These are phyloP conservation scores for Cryptococcus sp. DNA, from an alignment of 1,284 basidiomycete genomes.

Conservation along the genomic window DNA sequence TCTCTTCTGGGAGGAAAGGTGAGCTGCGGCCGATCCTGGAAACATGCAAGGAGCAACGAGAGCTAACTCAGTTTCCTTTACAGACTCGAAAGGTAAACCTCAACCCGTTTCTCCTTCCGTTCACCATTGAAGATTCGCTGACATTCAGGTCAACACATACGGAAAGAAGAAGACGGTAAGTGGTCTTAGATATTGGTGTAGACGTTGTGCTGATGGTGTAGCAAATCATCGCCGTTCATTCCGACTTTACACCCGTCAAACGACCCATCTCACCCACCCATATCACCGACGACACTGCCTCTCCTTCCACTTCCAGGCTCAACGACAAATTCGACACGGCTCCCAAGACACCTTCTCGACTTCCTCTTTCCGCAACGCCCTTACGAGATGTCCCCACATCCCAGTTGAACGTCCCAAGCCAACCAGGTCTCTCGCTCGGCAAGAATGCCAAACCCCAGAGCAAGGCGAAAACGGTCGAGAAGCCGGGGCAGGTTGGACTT, in stretches of 20 bases:
- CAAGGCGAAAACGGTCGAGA: too few relatives aligned
- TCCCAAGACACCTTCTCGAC: conserved; percentile 3
- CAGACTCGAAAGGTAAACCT: conserved; percentile 42
- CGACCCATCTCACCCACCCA: background rate
- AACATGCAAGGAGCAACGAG: too few relatives aligned
- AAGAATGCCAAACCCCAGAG: too few relatives aligned
- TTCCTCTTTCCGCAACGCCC: background rate
- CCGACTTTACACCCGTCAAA: conserved; percentile 16
- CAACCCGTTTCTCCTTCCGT: too few relatives aligned
- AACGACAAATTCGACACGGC: conserved; percentile 2
- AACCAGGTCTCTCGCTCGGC: too few relatives aligned
- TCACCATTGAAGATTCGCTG: background rate
- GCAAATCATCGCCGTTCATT: conserved; percentile 37
- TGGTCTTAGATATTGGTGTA: background rate
- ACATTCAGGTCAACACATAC: conserved; percentile 39
- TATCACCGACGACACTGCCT: too few relatives aligned
- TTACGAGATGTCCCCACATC: background rate
- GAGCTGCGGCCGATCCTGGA: conserved; percentile 11
- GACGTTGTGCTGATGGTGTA: conserved; percentile 3
- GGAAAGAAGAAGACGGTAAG: conserved; percentile 40
- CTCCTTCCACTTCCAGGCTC: too few relatives aligned
- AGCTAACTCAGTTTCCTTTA: conserved; percentile 26
- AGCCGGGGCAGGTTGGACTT: too few relatives aligned
- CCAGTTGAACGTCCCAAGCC: too few relatives aligned
- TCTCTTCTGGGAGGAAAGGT: conserved; percentile 27